Conservation (phyloP, 768 basidiomycete genomes). For the Leccinum fibrillosum region DNA sequence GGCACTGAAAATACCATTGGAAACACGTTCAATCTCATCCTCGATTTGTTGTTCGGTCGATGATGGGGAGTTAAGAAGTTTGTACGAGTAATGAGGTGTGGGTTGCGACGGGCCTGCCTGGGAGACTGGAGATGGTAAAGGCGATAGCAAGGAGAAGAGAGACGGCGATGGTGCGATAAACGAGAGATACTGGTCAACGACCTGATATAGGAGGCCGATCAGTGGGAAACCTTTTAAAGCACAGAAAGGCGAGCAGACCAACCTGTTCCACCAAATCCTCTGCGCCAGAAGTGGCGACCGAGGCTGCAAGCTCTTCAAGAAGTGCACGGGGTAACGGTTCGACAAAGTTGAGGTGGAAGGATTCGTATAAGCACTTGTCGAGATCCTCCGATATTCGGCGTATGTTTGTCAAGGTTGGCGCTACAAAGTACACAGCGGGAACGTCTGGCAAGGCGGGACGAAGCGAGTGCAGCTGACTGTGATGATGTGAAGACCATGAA, state of each 20-base stretch:
- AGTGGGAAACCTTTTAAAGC: neutral
- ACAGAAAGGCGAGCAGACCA: constrained; percentile 6
- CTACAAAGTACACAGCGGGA: constrained; percentile 94
- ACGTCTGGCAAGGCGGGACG: constrained; percentile 92
- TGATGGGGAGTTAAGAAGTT: constrained; percentile 85
- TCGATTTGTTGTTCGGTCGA: constrained; percentile 91
- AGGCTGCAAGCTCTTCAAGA: constrained; percentile 89
- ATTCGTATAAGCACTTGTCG: constrained; percentile 84
- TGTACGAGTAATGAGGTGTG: constrained; percentile 62
- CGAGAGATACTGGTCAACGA: constrained; percentile 95
- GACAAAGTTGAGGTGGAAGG: constrained; percentile 93
- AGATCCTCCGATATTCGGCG: constrained; percentile 92
- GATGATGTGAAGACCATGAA: constrained; percentile 3
- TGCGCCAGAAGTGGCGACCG: constrained; percentile 81
- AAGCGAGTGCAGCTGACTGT: constrained; percentile 84
- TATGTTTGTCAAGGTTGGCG: constrained; percentile 84
- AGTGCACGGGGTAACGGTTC: constrained; percentile 85
- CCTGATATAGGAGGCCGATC: constrained; percentile 39
- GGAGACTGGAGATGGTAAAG: constrained; percentile 38
- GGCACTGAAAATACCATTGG: constrained; percentile 88
- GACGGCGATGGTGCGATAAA: constrained; percentile 93
- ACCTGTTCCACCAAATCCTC: constrained; percentile 81
- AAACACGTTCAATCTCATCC: constrained; percentile 87
- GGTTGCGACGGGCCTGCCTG: constrained; percentile 35
- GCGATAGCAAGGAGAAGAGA: constrained; percentile 85